Conservation (phyloP, 73 alveolate species). For the Paraurostyla sp. region DNA sequence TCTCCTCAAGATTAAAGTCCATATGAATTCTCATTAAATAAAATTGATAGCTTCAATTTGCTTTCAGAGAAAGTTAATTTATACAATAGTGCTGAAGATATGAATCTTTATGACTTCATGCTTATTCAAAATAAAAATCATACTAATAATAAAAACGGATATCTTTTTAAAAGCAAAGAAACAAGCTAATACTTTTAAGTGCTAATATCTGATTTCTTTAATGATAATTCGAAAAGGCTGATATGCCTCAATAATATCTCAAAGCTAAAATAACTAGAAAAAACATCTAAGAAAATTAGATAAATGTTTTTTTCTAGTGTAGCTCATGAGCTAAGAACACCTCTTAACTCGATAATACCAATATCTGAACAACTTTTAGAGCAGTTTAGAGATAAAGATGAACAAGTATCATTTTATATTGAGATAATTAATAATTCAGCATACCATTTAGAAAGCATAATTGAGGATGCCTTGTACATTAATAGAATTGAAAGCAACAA, state of each 20-base stretch:
- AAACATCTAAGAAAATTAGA: constrained; percentile 2
- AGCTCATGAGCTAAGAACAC: constrained; percentile 58
- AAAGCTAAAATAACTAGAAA: background rate
- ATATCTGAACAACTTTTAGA: background rate
- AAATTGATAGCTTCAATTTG: too few species aligned
- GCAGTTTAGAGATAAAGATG: background rate
- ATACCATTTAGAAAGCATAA: background rate
- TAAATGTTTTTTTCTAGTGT: constrained; percentile 17
- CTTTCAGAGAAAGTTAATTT: too few species aligned
- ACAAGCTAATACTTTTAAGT: background rate
- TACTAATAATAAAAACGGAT: too few species aligned
- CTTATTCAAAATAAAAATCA: too few species aligned
- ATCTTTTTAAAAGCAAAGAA: background rate
- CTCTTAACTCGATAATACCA: constrained; percentile 23
- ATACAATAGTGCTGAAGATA: too few species aligned
- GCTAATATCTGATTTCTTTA: background rate
- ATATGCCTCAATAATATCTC: background rate
- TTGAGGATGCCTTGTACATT: constrained; percentile 31
- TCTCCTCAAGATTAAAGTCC: too few species aligned
- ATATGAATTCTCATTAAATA: too few species aligned
- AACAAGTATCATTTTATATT: background rate
- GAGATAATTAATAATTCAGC: constrained; percentile 2
- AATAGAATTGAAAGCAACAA: background rate
- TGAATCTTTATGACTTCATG: too few species aligned
- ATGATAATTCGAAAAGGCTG: background rate